These are phyloP conservation scores for Aspergillus versicolor DNA, from an alignment of 2,329 filamentous ascomycete genomes.

Conservation along the genomic window DNA sequence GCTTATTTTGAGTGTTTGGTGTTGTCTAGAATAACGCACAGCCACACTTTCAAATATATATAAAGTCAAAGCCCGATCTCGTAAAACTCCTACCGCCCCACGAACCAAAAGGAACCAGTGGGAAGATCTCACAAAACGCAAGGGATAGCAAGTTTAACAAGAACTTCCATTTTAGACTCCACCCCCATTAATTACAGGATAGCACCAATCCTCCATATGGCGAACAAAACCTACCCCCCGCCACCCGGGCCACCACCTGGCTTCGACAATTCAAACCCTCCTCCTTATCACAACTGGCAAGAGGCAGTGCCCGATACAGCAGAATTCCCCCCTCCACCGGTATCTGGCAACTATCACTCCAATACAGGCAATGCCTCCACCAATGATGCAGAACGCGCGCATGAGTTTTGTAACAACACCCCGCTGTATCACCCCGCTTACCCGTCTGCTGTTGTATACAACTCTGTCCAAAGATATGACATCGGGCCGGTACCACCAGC, in stretches of 20 bases:
- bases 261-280: constrained; percentile 32
- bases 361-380: constrained; percentile 57
- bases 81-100: background rate
- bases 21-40: background rate
- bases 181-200: background rate
- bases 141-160: too few relatives aligned
- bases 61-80: background rate
- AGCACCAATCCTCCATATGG: background rate
- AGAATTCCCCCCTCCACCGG: constrained; percentile 60
- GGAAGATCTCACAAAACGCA: too few relatives aligned
- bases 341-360: constrained; percentile 53
- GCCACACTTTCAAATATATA: background rate
- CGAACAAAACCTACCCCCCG: background rate
- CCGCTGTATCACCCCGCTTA: constrained; percentile 52
- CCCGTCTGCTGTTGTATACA: constrained; percentile 44
- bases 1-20: background rate
- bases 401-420: constrained; percentile 53
- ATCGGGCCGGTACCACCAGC: constrained; percentile 46
- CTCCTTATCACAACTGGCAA: constrained; percentile 64
- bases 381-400: constrained; percentile 56
- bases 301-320: constrained; percentile 57
- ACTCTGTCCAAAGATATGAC: constrained; percentile 44
- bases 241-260: constrained; percentile 18
- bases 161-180: background rate
- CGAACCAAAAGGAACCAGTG: too few relatives aligned